Base-by-base conservation (phyloP, 345 rosid genomes). In the Carallia pectinifolia region DNA sequence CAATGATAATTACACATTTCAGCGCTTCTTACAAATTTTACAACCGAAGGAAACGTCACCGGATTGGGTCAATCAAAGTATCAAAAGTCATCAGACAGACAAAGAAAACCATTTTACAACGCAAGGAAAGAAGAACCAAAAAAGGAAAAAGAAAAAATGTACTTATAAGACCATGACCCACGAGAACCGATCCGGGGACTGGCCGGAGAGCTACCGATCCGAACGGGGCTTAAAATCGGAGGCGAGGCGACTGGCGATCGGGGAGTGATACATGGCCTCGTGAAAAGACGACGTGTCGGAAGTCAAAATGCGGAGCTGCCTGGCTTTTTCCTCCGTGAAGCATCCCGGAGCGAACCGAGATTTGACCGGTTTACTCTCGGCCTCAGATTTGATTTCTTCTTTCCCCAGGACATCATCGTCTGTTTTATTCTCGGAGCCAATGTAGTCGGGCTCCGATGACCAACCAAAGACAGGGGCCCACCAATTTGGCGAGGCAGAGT, bases 231-330 rank as follows among this genome's bases (percentile, higher is more conserved):
- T 76, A 71, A 84, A 82, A 54, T 85, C 85, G 2, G 85, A 71
- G 53, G 92, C 88, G 2, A 88, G 84, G 54, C 90, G 76, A 23
- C 87, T 78, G 5, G 92, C 90, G 72, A 88, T 81, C 30, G 88
- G 85, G 27, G 92, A 85, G 73, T 90, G 93, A 67, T 92, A 90
- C 96, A 92, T 92, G 58, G 53, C 84, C 36, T 89, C 93, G 48
- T 87, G 97, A 65, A 76, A 82, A 19, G 91, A 64, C 3, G 54
- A 56, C 1, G 80, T 62, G 0, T 80, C 79, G 16, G 44, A 64
- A 2, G 92, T 88, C 87, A 82, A 64, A 87, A 79, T 68, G 33
- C 88, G 81, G 29, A 88, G 88, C 73, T 77, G 87, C 77, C 66
- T 82, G 7, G 90, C 90, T 74, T 88, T 88, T 77, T 88, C 87